Conservation (phyloP, 2,329 filamentous ascomycete genomes). For the Epichloe gansuensis region DNA sequence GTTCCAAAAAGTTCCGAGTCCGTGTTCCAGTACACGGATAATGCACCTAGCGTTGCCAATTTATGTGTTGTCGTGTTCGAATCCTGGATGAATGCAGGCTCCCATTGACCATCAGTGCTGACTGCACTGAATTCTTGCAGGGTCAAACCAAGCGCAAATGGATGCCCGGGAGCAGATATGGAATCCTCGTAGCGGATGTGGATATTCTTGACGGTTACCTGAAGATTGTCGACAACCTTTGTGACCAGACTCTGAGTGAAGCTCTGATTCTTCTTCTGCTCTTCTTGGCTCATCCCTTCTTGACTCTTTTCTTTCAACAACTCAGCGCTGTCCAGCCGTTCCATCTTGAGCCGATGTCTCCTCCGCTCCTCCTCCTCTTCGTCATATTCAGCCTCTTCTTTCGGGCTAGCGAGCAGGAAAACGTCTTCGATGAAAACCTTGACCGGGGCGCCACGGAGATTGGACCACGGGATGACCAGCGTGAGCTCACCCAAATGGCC, state of each 20-base stretch:
- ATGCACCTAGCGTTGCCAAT: constrained; percentile 73
- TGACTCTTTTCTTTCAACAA: constrained; percentile 80
- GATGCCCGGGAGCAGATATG: constrained; percentile 85
- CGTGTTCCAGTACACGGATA: constrained; percentile 97
- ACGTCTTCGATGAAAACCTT: constrained; percentile 95
- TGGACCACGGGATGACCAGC: constrained; percentile 92
- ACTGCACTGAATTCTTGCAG: constrained; percentile 94
- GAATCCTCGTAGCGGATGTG: constrained; percentile 97
- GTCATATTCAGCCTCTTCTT: constrained; percentile 88
- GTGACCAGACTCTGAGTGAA: constrained; percentile 92
- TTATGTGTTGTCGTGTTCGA: constrained; percentile 79
- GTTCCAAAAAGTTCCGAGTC: constrained; percentile 74
- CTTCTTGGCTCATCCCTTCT: constrained; percentile 88
- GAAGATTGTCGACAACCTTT: constrained; percentile 95
- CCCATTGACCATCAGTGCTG: constrained; percentile 91
- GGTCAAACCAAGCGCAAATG: constrained; percentile 84
- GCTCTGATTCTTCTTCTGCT: constrained; percentile 94
- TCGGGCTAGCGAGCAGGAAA: constrained; percentile 85
- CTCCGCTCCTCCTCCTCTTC: constrained; percentile 82
- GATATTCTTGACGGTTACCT: constrained; percentile 96
- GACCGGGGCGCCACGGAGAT: constrained; percentile 85
- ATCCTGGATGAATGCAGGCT: constrained; percentile 88
- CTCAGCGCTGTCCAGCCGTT: constrained; percentile 94
- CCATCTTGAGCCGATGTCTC: constrained; percentile 89
- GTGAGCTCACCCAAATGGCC: constrained; percentile 89